Conservation (phyloP, 768 basidiomycete species). For the Psilocybe subaeruginosa region DNA sequence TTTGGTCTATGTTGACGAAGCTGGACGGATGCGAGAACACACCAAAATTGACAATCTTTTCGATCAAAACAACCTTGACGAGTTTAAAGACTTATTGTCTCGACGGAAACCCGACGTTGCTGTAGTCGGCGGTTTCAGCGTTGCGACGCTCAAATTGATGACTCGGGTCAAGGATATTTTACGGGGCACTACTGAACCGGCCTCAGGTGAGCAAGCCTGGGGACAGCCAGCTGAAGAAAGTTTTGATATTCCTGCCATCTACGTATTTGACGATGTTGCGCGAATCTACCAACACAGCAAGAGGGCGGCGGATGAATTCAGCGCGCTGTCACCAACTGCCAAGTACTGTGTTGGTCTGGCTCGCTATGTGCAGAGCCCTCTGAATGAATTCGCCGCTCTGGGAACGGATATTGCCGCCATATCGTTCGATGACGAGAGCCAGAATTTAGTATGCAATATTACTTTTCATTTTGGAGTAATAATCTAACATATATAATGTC, state of each 20-base stretch:
- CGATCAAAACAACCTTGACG: constrained; percentile 66
- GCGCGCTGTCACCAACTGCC: constrained; percentile 71
- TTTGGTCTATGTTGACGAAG: constrained; percentile 84
- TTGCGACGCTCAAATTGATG: constrained; percentile 74
- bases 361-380: constrained; percentile 89
- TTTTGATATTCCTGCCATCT: constrained; percentile 75
- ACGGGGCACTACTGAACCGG: constrained; percentile 25
- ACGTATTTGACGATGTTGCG: constrained; percentile 89
- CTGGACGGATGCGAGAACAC: constrained; percentile 89
- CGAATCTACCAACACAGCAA: constrained; percentile 91
- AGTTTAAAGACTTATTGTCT: constrained; percentile 82
- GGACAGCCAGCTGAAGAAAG: constrained; percentile 40
- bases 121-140: constrained; percentile 86
- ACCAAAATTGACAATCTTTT: constrained; percentile 86
- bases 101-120: constrained; percentile 87
- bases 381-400: constrained; percentile 93
- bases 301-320: constrained; percentile 84
- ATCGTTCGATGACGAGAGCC: constrained; percentile 82
- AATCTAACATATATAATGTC: background rate
- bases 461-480: constrained; percentile 3
- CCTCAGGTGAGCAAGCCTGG: constrained; percentile 30
- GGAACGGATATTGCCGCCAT: constrained; percentile 85
- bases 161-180: constrained; percentile 64
- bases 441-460: constrained; percentile 67
- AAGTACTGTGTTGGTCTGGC: constrained; percentile 95